Percentiles rank a stretch among this genome's conserved stretches.
phyloP scores from a whole-genome alignment of 495 filamentous ascomycete species.

The Umbilicaria muhlenbergii region DNA sequence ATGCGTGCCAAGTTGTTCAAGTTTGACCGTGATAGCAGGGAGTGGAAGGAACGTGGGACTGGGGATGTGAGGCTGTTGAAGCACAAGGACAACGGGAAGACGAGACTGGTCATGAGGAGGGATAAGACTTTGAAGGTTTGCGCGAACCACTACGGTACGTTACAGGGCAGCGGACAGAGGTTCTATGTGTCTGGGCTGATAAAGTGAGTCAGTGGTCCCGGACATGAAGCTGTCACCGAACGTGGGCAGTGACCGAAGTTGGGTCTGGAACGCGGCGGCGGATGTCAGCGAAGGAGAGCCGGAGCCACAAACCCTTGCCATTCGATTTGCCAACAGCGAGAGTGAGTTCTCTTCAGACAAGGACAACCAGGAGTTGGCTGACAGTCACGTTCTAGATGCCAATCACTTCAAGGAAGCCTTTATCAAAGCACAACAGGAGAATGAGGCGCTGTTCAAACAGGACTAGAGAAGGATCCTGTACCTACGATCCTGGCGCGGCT shows the following conservation, averaged over 20 bases:
- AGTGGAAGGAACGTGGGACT: slow-evolving; percentile 99
- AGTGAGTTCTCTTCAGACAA: slow-evolving; percentile 42
- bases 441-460: slow-evolving; percentile 64
- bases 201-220: slow-evolving; percentile 60
- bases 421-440: slow-evolving; percentile 95
- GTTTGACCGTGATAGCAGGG: slow-evolving; percentile 75
- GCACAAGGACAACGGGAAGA: slow-evolving; percentile 98
- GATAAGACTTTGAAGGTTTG: slow-evolving; percentile 99
- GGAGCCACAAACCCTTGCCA: slow-evolving; percentile 88
- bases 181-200: slow-evolving; percentile 1
- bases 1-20: slow-evolving; percentile 99
- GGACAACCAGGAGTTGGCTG: not conserved
- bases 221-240: slow-evolving; percentile 98
- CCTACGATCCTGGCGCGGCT: no score
- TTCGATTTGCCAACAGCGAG: slow-evolving; percentile 94
- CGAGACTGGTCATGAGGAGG: slow-evolving; percentile 91
- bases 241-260: slow-evolving; percentile 92
- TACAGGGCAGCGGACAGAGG: not conserved
- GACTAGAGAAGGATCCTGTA: not conserved
- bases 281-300: slow-evolving; percentile 98
- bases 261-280: slow-evolving; percentile 97
- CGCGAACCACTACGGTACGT: slow-evolving; percentile 98
- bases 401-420: slow-evolving; percentile 97
- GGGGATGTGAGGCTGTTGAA: slow-evolving; percentile 93
- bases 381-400: slow-evolving; percentile 47